A percentile compares a stretch with the other conserved stretches of the same genome.
These are phyloP conservation scores for Pseudonitzschia pungens DNA, from an alignment of 108 stramenopile genomes.

Conservation along the genomic window DNA sequence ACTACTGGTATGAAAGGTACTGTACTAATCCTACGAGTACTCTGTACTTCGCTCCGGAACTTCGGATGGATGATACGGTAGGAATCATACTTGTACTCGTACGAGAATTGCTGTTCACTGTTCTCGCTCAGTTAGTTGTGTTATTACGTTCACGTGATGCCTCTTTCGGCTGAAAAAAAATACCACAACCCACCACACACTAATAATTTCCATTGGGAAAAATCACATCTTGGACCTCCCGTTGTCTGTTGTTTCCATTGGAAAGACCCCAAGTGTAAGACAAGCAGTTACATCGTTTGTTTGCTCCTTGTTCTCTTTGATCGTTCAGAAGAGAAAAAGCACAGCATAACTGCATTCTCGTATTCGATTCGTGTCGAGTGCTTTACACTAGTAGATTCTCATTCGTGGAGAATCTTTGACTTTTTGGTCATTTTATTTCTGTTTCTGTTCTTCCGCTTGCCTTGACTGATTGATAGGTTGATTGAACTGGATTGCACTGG, in stretches of 20 bases:
- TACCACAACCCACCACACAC: too few relatives aligned
- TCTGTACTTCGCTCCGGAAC: too few relatives aligned
- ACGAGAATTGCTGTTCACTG: too few relatives aligned
- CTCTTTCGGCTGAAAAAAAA: too few relatives aligned
- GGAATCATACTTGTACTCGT: too few relatives aligned
- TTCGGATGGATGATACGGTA: too few relatives aligned
- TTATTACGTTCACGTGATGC: neutral
- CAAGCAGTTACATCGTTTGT: conserved; percentile 7
- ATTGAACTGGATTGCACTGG: neutral
- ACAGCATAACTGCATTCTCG: conserved; percentile 2
- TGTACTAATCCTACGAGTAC: too few relatives aligned
- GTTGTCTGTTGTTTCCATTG: too few relatives aligned
- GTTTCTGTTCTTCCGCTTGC: neutral
- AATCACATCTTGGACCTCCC: too few relatives aligned
- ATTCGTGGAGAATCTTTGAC: conserved; percentile 8
- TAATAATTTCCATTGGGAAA: too few relatives aligned
- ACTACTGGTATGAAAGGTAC: too few relatives aligned
- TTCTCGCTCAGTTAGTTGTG: neutral
- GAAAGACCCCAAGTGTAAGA: neutral
- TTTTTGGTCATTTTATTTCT: conserved; percentile 6
- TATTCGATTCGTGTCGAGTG: conserved; percentile 19
- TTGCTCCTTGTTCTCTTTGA: conserved; percentile 3
- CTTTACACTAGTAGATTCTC: conserved; percentile 15
- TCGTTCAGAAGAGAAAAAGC: conserved; percentile 7
- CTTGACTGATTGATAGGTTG: neutral